These are phyloP conservation scores for Phytophthora gonapodyides DNA, from an alignment of 352 stramenopile genomes.

Conservation along the genomic window DNA sequence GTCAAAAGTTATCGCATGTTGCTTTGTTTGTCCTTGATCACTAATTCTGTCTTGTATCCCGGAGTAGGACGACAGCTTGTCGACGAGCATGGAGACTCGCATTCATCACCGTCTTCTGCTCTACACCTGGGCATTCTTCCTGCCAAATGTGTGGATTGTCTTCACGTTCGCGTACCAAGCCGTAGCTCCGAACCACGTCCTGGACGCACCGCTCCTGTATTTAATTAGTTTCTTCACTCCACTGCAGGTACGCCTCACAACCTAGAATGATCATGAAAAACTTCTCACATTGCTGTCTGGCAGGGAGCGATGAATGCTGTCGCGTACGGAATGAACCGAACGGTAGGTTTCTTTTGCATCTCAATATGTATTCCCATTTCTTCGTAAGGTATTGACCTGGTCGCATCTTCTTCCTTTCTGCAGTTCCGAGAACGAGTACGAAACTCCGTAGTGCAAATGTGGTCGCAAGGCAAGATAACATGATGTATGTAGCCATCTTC, in stretches of 20 bases:
- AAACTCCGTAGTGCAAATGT: neutral
- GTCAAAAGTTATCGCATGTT: neutral
- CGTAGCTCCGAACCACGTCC: slow-evolving; percentile 46
- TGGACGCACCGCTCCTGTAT: slow-evolving; percentile 58
- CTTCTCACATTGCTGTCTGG: slow-evolving; percentile 1
- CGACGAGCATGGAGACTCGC: slow-evolving; percentile 65
- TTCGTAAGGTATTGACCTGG: neutral
- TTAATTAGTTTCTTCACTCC: slow-evolving; percentile 70
- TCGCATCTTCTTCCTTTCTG: neutral
- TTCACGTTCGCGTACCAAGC: slow-evolving; percentile 57
- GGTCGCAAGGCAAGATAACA: too few species aligned
- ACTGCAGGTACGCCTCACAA: slow-evolving; percentile 52
- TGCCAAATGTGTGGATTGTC: slow-evolving; percentile 50
- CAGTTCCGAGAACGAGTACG: slow-evolving; percentile 30
- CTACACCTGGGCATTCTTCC: slow-evolving; percentile 66
- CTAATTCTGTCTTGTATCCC: neutral
- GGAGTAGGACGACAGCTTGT: slow-evolving; percentile 54
- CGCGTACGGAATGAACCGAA: slow-evolving; percentile 67
- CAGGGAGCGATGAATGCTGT: slow-evolving; percentile 68
- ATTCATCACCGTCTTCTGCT: slow-evolving; percentile 70
- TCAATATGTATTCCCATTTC: neutral
- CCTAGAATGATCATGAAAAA: neutral
- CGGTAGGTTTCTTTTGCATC: slow-evolving; percentile 32
- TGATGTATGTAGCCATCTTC: too few species aligned
- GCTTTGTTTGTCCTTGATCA: neutral